phyloP scores from a whole-genome alignment of 2,329 filamentous ascomycete genomes.

The Pseudopyrenochaeta lycopersici region DNA sequence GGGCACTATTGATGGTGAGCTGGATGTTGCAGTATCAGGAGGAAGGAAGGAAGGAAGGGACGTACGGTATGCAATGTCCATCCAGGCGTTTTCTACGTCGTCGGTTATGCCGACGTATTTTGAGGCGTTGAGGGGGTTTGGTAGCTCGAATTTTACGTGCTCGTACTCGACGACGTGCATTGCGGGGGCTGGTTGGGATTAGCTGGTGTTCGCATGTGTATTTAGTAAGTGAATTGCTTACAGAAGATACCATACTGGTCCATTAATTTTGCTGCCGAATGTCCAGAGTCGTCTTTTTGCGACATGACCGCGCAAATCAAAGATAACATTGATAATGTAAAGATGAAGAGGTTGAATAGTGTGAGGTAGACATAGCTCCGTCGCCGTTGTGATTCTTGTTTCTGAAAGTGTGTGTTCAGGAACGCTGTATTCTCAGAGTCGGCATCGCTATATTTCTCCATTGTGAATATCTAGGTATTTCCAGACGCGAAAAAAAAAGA shows the following conservation, averaged over 20 bases:
- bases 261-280: slow-evolving; percentile 41
- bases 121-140: slow-evolving; percentile 39
- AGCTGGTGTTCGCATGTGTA: not conserved
- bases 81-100: slow-evolving; percentile 67
- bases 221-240: slow-evolving; percentile 8
- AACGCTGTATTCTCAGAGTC: slow-evolving; percentile 42
- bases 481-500: not conserved
- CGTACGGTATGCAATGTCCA: slow-evolving; percentile 60
- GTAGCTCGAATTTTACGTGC: slow-evolving; percentile 35
- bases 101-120: slow-evolving; percentile 65
- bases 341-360: slow-evolving; percentile 44
- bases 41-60: not conserved
- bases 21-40: not conserved
- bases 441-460: slow-evolving; percentile 39
- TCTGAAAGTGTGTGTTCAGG: slow-evolving; percentile 32
- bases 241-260: slow-evolving; percentile 43
- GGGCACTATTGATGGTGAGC: slow-evolving; percentile 56
- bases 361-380: slow-evolving; percentile 40
- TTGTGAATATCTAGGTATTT: slow-evolving; percentile 7
- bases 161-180: slow-evolving; percentile 41
- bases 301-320: slow-evolving; percentile 43
- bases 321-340: slow-evolving; percentile 41
- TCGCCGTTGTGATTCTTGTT: slow-evolving; percentile 31
- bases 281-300: slow-evolving; percentile 33
- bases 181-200: slow-evolving; percentile 32